Conservation (phyloP, 2,329 filamentous ascomycete genomes). For the Exophiala phaeomuriformis region DNA sequence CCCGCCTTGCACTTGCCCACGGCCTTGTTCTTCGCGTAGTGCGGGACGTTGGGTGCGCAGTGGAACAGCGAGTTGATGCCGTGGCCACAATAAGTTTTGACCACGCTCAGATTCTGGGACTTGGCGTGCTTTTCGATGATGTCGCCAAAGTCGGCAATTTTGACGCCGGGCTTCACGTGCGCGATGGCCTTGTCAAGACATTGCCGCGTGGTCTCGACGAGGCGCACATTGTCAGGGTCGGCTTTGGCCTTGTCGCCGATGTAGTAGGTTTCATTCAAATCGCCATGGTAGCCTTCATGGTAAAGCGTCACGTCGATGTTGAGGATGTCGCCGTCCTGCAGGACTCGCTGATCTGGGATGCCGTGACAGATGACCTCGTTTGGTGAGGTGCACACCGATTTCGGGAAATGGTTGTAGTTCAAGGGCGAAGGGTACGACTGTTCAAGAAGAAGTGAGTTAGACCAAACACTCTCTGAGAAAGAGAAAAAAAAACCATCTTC, state of each 20-base stretch:
- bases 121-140: constrained; percentile 95
- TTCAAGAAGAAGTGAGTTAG: neutral
- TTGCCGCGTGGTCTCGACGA: constrained; percentile 83
- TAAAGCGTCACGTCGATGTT: constrained; percentile 96
- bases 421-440: constrained; percentile 91
- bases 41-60: constrained; percentile 84
- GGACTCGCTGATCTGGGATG: constrained; percentile 81
- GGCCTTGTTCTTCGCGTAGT: constrained; percentile 98
- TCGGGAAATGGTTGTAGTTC: constrained; percentile 94
- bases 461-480: constrained; percentile 2
- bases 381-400: constrained; percentile 91
- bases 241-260: constrained; percentile 80
- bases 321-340: constrained; percentile 89
- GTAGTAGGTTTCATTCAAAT: constrained; percentile 98
- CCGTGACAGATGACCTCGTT: constrained; percentile 99
- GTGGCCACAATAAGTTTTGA: constrained; percentile 93
- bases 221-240: constrained; percentile 77
- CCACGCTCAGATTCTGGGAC: constrained; percentile 73
- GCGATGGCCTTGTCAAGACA: constrained; percentile 87
- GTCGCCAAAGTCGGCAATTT: constrained; percentile 89
- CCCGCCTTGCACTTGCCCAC: constrained; percentile 88
- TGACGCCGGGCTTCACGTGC: constrained; percentile 83
- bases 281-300: constrained; percentile 89
- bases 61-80: constrained; percentile 94
- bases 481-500: neutral